Conservation (phyloP, 1,139 yeast genomes). For the Sugiyamaella pinicola region DNA sequence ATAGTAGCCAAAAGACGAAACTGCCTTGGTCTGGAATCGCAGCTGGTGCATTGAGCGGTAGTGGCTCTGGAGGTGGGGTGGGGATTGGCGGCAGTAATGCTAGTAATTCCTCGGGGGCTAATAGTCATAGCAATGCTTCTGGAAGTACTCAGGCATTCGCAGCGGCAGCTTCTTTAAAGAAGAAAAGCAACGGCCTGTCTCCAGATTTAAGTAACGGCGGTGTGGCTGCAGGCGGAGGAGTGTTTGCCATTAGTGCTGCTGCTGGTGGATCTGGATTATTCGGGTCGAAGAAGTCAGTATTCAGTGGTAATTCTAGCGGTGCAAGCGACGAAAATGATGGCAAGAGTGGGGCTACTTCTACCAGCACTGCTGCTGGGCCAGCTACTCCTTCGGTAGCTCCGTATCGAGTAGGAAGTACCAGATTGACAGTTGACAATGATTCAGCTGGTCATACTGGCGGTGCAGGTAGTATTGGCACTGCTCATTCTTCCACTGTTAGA, state of each 20-base stretch:
- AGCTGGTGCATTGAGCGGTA: slow-evolving; percentile 24
- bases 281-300: slow-evolving; percentile 1
- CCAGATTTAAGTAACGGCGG: slow-evolving; percentile 2
- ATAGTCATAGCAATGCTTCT: neutral
- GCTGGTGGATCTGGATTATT: slow-evolving; percentile 19
- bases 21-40: slow-evolving; percentile 34
- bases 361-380: neutral
- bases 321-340: neutral
- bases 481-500: neutral
- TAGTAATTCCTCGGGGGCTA: slow-evolving; percentile 17
- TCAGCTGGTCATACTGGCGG: neutral
- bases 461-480: neutral
- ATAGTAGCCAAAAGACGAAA: slow-evolving; percentile 24
- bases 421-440: neutral
- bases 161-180: neutral
- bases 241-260: slow-evolving; percentile 20
- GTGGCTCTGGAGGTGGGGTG: slow-evolving; percentile 10
- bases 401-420: neutral
- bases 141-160: neutral
- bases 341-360: neutral
- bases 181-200: neutral
- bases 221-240: slow-evolving; percentile 17
- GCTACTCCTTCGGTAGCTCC: neutral
- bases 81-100: too few relatives aligned
- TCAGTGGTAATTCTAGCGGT: neutral